These are phyloP conservation scores for Starmerella sp. DNA, from an alignment of 805 yeast genomes.

Conservation along the genomic window DNA sequence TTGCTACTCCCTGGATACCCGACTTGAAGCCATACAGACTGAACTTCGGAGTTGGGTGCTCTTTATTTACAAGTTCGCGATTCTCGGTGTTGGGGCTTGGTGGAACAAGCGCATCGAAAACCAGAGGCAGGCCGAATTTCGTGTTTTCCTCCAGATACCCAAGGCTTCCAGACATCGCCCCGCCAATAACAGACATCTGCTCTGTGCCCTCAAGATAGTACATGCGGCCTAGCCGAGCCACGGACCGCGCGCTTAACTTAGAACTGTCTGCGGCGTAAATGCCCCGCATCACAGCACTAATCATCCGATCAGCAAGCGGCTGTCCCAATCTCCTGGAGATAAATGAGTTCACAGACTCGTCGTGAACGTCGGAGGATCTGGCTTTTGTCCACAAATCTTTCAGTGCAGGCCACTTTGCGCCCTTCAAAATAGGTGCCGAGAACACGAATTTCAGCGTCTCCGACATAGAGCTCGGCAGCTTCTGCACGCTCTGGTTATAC, in stretches of 20 bases:
- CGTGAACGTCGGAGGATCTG: conserved; percentile 29
- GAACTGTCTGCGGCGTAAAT: conserved; percentile 78
- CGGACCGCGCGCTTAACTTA: conserved; percentile 47
- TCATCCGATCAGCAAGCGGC: conserved; percentile 40
- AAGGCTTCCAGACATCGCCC: conserved; percentile 33
- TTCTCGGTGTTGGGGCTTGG: conserved; percentile 1
- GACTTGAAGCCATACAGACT: conserved; percentile 21
- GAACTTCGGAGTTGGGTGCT: conserved; percentile 11
- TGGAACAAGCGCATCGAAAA: conserved; percentile 21
- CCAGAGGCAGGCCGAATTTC: conserved; percentile 22
- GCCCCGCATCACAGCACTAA: conserved; percentile 80
- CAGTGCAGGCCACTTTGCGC: conserved; percentile 43
- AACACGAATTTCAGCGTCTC: conserved; percentile 21
- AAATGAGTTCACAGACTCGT: conserved; percentile 64
- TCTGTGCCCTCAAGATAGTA: conserved; percentile 42
- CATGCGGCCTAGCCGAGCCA: conserved; percentile 44
- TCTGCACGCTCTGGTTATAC: conserved; percentile 26
- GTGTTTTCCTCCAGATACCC: conserved; percentile 23
- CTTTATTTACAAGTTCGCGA: conserved; percentile 8
- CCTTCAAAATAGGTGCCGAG: conserved; percentile 33
- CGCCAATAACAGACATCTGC: conserved; percentile 43
- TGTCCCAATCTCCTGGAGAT: conserved; percentile 60
- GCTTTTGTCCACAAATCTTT: conserved; percentile 28
- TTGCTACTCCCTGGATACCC: conserved; percentile 26
- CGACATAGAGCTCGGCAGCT: conserved; percentile 24